Evolutionary conservation across 2,329 filamentous ascomycete genomes (phyloP).

Genomic region (Xylariaceae sp.): DNA sequence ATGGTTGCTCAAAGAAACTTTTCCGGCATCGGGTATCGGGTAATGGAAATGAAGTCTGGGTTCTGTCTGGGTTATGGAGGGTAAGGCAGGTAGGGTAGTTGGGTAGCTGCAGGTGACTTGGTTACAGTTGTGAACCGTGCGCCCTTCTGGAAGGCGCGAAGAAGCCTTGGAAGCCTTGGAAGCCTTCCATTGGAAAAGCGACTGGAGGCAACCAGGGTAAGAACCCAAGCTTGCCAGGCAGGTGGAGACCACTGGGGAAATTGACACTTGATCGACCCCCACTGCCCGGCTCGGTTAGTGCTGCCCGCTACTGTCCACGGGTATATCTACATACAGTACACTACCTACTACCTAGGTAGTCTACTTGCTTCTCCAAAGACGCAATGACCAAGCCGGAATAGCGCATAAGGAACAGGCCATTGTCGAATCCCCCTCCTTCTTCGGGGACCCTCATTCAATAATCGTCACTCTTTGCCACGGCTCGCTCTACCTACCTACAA

Average conservation of each 20-base stretch:
- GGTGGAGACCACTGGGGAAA: conserved; percentile 13
- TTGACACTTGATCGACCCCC: conserved; percentile 17
- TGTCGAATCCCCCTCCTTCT: conserved; percentile 18
- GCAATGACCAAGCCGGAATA: conserved; percentile 16
- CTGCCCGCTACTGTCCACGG: neutral
- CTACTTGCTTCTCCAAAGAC: conserved; percentile 12
- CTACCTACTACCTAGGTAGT: too few species aligned
- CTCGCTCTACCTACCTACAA: neutral
- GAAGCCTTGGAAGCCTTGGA: conserved; percentile 31
- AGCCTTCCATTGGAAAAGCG: neutral
- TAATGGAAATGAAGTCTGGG: too few species aligned
- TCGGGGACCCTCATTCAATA: conserved; percentile 10
- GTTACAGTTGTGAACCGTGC: conserved; percentile 36
- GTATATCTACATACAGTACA: too few species aligned
- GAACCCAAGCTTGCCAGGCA: conserved; percentile 11
- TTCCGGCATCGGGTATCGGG: too few species aligned
- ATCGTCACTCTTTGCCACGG: conserved; percentile 28
- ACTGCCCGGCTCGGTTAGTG: conserved; percentile 16
- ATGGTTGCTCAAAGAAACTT: too few species aligned
- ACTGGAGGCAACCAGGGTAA: conserved; percentile 6
- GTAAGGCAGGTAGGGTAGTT: neutral
- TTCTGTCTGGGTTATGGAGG: too few species aligned
- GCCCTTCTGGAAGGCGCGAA: conserved; percentile 41
- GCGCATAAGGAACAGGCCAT: conserved; percentile 15
- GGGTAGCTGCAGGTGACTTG: conserved; percentile 27